Evolutionary conservation across 441 rosid species (phyloP).

Genomic region (Lepidium campestre): DNA sequence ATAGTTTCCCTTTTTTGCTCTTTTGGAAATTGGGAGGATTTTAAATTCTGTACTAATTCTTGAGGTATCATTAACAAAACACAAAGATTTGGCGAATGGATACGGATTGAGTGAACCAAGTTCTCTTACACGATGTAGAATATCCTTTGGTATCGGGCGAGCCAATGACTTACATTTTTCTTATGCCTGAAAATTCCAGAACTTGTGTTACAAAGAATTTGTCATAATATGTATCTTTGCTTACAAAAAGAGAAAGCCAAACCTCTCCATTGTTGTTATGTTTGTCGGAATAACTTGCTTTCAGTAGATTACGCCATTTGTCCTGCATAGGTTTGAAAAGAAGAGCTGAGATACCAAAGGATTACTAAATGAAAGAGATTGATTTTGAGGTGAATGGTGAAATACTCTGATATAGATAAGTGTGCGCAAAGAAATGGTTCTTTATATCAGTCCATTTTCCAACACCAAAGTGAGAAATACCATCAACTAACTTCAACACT

Average conservation of each 20-base stretch:
- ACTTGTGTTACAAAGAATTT: neutral
- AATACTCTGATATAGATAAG: constrained; percentile 93
- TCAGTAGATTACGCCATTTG: constrained; percentile 95
- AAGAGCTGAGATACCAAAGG: neutral
- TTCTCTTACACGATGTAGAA: constrained; percentile 55
- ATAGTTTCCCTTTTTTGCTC: too few species aligned
- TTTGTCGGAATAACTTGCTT: constrained; percentile 48
- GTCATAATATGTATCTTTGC: neutral
- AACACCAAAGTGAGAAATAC: constrained; percentile 76
- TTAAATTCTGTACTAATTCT: too few species aligned
- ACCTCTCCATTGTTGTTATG: constrained; percentile 49
- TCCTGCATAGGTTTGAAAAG: constrained; percentile 43
- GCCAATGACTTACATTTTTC: constrained; percentile 32
- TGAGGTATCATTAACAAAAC: constrained; percentile 14
- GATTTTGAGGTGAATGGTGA: constrained; percentile 1
- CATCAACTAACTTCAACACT: constrained; percentile 77
- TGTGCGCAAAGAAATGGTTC: constrained; percentile 67
- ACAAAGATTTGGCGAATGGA: constrained; percentile 25
- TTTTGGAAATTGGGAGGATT: too few species aligned
- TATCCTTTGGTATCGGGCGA: constrained; percentile 47
- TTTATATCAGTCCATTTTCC: constrained; percentile 96
- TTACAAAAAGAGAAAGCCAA: constrained; percentile 20
- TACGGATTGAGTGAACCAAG: constrained; percentile 68
- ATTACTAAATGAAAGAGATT: constrained; percentile 3
- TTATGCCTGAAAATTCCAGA: constrained; percentile 38